Percentiles rank a stretch among this genome's conserved stretches.
Evolutionary conservation across 2,329 filamentous ascomycete genomes (phyloP).

Genomic region (Celoporthe dispersa): DNA sequence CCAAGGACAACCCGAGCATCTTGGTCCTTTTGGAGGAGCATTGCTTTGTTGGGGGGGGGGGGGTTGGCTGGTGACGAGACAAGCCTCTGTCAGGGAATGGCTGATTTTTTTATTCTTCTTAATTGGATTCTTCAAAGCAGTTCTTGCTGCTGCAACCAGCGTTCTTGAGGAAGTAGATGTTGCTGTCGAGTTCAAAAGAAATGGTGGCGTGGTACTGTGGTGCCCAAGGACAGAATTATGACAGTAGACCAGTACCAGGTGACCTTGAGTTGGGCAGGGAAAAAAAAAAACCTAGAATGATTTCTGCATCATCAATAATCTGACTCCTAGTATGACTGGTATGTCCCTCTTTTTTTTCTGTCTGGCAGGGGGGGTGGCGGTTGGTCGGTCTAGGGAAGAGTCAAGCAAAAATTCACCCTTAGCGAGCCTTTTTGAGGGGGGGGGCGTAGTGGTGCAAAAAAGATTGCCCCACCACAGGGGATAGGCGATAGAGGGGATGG

Average conservation of each 20-base stretch:
- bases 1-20: slow-evolving; percentile 25
- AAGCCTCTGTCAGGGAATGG: not conserved
- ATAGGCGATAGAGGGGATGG: not conserved
- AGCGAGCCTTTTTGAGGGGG: not conserved
- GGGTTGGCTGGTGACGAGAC: not conserved
- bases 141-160: not conserved
- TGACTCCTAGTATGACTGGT: not conserved
- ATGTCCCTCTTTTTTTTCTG: not conserved
- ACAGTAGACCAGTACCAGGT: not conserved
- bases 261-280: not conserved
- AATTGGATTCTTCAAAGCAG: not conserved
- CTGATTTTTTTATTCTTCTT: not conserved
- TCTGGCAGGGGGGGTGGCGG: no score
- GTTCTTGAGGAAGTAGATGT: not conserved
- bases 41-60: slow-evolving; percentile 4
- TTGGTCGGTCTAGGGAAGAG: not conserved
- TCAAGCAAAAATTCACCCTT: slow-evolving; percentile 3
- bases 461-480: not conserved
- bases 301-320: not conserved
- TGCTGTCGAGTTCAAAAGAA: not conserved
- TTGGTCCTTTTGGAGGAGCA: slow-evolving; percentile 26
- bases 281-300: not conserved
- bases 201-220: not conserved
- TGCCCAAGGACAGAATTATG: not conserved
- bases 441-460: not conserved